Conservation (phyloP, 805 yeast genomes). For the Wickerhamiella occidentalis region DNA sequence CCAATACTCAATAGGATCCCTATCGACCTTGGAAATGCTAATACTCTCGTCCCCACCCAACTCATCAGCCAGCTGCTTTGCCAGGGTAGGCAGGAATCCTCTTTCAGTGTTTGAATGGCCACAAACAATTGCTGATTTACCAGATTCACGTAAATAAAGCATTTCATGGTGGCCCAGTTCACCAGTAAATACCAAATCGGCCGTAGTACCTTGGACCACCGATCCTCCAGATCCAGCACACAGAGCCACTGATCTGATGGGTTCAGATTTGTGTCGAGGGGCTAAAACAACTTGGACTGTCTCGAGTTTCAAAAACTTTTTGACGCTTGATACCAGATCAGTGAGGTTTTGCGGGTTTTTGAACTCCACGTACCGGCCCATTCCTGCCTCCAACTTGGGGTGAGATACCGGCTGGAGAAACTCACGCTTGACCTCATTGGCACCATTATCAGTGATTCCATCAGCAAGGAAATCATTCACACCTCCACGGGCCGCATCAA, state of each 20-base stretch:
- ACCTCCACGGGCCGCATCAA: conserved; percentile 86
- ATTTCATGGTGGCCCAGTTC: conserved; percentile 93
- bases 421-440: conserved; percentile 20
- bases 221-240: conserved; percentile 95
- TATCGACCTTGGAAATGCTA: conserved; percentile 43
- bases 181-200: conserved; percentile 78
- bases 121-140: conserved; percentile 60
- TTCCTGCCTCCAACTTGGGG: conserved; percentile 46
- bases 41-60: conserved; percentile 32
- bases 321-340: conserved; percentile 40
- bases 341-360: conserved; percentile 33
- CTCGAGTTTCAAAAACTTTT: conserved; percentile 38
- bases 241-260: conserved; percentile 52
- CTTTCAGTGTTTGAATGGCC: conserved; percentile 92
- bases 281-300: conserved; percentile 45
- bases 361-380: conserved; percentile 61
- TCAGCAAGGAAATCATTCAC: conserved; percentile 85
- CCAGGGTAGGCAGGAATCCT: conserved; percentile 52
- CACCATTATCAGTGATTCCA: conserved; percentile 35
- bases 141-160: conserved; percentile 54
- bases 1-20: conserved; percentile 45
- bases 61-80: conserved; percentile 37
- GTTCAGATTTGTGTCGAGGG: conserved; percentile 21
- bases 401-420: conserved; percentile 37
- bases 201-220: conserved; percentile 43